Evolutionary conservation across 306 rosid species (phyloP), one percentile per base, ranked within the genome.

Genomic region (Alnus glutinosa): DNA sequence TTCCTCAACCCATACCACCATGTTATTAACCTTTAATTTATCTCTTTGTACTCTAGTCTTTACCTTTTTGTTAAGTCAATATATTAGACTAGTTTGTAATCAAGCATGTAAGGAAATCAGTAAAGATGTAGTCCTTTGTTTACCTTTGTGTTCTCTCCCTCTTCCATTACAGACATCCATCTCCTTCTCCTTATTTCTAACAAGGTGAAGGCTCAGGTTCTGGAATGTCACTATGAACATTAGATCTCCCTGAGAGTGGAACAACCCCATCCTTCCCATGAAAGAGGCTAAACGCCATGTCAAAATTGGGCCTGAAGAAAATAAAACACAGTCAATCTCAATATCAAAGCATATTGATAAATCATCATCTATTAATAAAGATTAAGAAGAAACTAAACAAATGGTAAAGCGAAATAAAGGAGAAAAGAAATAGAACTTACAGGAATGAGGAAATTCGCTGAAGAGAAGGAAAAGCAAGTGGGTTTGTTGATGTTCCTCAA

Each of bases 241-340:
- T 72, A 34, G 86, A 83, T 82, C 79, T 82, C 75, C 83, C 93
- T 14, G 86, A 85, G 36, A 93, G 93, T 23, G 98, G 98, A 59
- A 93, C 70, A 8, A 93, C 85, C 28, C 98, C 97, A 74, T 93
- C 88, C 81, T 89, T 93, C 83, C 97, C 98, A 78, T 91, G 98
- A 78, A 93, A 93, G 36, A 93, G 88, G 80, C 89, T 88, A 85
- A 91, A 93, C 19, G 97, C 91, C 50, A 46, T 78, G 79, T 80
- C 93, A 86, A 93, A 93, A 87, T 82, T 77, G 13, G 92, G 91
- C 84, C 91, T 85, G 77, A 62, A 66, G 37, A 67, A 77, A 70
- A 75, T 67, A 19, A 42, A 68, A 74, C 64, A 74, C 59, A 62
- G 71, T 58, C 28, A 11, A 68, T 62, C 39, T 48, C 67, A 50